These are phyloP conservation scores for Fusarium albosuccineum DNA, from an alignment of 2,329 filamentous ascomycete species.

Conservation along the genomic window DNA sequence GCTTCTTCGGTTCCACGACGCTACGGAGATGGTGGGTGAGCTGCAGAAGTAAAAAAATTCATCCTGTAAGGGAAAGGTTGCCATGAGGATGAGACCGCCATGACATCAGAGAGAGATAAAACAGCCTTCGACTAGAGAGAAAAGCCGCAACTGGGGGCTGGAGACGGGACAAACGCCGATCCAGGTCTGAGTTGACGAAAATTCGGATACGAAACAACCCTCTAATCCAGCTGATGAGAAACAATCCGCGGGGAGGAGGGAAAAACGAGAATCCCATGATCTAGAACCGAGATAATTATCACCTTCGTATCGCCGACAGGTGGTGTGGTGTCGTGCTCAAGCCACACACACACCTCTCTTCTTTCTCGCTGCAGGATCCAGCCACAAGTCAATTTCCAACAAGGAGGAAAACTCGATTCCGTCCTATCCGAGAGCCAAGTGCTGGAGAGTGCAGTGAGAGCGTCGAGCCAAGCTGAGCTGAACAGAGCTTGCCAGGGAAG, in stretches of 20 bases:
- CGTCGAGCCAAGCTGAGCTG: slow-evolving; percentile 15
- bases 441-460: background rate
- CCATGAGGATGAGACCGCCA: slow-evolving; percentile 33
- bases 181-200: background rate
- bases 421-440: slow-evolving; percentile 18
- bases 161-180: background rate
- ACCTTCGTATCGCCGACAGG: slow-evolving; percentile 29
- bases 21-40: slow-evolving; percentile 3
- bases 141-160: background rate
- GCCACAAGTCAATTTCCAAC: slow-evolving; percentile 19
- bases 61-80: slow-evolving; percentile 20
- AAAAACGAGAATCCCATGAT: background rate
- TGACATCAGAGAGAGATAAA: slow-evolving; percentile 33
- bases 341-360: slow-evolving; percentile 10
- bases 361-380: slow-evolving; percentile 6
- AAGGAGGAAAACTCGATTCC: slow-evolving; percentile 7
- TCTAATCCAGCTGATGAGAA: background rate
- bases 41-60: slow-evolving; percentile 8
- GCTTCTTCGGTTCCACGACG: slow-evolving; percentile 18
- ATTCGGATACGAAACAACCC: slow-evolving; percentile 29
- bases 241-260: background rate
- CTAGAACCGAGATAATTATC: slow-evolving; percentile 3
- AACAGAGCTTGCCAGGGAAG: slow-evolving; percentile 7
- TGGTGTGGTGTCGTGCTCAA: slow-evolving; percentile 28
- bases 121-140: background rate